Base-by-base conservation (phyloP, 1,139 yeast genomes). In the Fermentozyma sake region DNA sequence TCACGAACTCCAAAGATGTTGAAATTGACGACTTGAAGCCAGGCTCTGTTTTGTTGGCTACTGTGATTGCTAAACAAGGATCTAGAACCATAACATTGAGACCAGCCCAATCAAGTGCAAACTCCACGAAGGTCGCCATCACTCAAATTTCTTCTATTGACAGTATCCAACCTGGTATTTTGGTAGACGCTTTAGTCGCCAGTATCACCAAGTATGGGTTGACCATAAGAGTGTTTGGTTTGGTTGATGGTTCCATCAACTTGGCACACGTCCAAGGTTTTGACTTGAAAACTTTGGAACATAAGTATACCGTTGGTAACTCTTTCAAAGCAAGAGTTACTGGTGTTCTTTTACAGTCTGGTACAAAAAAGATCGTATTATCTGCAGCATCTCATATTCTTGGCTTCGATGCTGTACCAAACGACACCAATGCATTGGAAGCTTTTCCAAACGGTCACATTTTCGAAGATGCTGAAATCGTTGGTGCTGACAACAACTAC, bases 361-460 rank as follows among this genome's bases (percentile, higher is more conserved):
- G 79, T 20, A 66, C 71, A 10, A 73, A 74, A 45, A 76, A 73
- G 43, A 59, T 86, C 21, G 60, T 79, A 6, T 62, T 87, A 24
- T 82, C 96, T 2, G 50, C 72, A 16, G 61, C 79, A 30, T 79
- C 85, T 6, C 77, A 74, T 35, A 60, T 81, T 6, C 39, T 74
- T 30, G 39, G 52, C 50, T 7, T 48, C 63, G 21, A 37, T 29
- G 16, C 55, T 8, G 51, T 44, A 8, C 41, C 58, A 5, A 39
- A 49, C 28, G 33, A 29, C 18, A 26, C 28, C 8, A 23, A 24
- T n/a, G 73, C 78, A 7, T 55, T 79, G 28, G 80, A 76, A 31
- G 83, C 91, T 0, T 80, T 82, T 57, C 87, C 94, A 11, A 52
- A 80, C 24, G 97, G 98, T 7, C 79, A 79, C 41, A 61, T 69